Evolutionary conservation across 2,329 filamentous ascomycete genomes (phyloP), one percentile per base, ranked within the genome.

Genomic region (Exophiala alcalophila): DNA sequence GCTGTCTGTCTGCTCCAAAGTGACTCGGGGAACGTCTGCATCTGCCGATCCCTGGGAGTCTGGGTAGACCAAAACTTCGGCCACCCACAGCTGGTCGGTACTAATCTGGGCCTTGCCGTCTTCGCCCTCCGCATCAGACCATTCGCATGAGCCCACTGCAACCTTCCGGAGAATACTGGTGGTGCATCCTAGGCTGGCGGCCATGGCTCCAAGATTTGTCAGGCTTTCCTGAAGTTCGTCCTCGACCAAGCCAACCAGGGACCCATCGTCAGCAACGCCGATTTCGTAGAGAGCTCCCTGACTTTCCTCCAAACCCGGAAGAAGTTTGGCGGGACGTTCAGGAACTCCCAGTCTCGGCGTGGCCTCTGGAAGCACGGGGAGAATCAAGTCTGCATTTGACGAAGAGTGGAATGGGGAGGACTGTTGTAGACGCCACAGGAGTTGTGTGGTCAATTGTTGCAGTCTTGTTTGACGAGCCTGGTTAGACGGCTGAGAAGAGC

Each of bases 271-370:
- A 19, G 90, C 85, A 7, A 98, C 89, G 0, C 92, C 92, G 62
- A 98, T 94, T 64, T 98, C 91, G 57, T 98, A 98, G 35, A 97
- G 66, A 1, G 92, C 92, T 4, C 92, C 92, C 54, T 87, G 84
- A 11, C 89, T 96, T 61, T 95, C 90, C 61, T 97, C 91, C 6
- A 98, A 70, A 0, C 92, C 89, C 2, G 90, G 77, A 9, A 81
- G 64, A 21, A 82, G 65, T 35, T 71, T 74, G 28, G 70, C 69
- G 5, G 76, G 75, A 52, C 73, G 71, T 16, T 69, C 68, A 23
- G 72, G 72, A 10, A 68, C 65, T 16, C 70, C 80, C 5, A 89
- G 70, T 49, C 81, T 79, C 5, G 70, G 61, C 6, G 74, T 72
- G 39, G 65, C 66, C 40, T 90, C 81, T 0, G 87, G 86, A 3